These are phyloP conservation scores for Amanita muscaria DNA, from an alignment of 768 basidiomycete species.

Conservation along the genomic window DNA sequence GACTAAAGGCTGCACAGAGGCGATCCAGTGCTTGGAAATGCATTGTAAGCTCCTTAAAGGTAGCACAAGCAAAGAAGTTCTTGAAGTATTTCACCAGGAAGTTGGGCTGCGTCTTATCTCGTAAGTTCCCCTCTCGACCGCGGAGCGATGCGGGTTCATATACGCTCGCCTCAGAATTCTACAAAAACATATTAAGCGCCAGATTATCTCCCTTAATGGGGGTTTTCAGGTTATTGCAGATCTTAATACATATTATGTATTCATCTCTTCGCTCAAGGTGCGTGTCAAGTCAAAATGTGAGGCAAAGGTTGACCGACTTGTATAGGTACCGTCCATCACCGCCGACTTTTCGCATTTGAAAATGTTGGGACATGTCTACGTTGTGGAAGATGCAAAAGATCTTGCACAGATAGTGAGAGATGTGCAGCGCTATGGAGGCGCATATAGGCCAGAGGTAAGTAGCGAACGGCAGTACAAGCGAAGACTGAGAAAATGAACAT, in stretches of 20 bases:
- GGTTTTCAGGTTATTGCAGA: conserved; percentile 97
- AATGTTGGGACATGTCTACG: conserved; percentile 95
- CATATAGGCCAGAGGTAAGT: conserved; percentile 84
- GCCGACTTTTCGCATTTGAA: conserved; percentile 91
- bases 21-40: conserved; percentile 79
- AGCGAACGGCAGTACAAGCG: background rate
- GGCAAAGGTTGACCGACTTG: background rate
- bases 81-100: conserved; percentile 98
- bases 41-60: conserved; percentile 90
- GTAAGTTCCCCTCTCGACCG: conserved; percentile 34
- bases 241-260: conserved; percentile 86
- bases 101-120: conserved; percentile 83
- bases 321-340: conserved; percentile 66
- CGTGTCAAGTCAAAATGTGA: conserved; percentile 1
- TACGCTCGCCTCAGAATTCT: conserved; percentile 58
- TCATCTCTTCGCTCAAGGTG: conserved; percentile 81
- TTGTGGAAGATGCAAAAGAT: conserved; percentile 93
- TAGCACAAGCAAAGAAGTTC: conserved; percentile 89
- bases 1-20: conserved; percentile 81
- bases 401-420: conserved; percentile 93
- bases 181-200: conserved; percentile 93
- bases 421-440: conserved; percentile 91
- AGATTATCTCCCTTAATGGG: conserved; percentile 90
- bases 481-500: background rate
- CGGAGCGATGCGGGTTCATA: too few species aligned